Base-by-base conservation (phyloP, 1,284 basidiomycete genomes). In the Papiliotrema terrestris region DNA sequence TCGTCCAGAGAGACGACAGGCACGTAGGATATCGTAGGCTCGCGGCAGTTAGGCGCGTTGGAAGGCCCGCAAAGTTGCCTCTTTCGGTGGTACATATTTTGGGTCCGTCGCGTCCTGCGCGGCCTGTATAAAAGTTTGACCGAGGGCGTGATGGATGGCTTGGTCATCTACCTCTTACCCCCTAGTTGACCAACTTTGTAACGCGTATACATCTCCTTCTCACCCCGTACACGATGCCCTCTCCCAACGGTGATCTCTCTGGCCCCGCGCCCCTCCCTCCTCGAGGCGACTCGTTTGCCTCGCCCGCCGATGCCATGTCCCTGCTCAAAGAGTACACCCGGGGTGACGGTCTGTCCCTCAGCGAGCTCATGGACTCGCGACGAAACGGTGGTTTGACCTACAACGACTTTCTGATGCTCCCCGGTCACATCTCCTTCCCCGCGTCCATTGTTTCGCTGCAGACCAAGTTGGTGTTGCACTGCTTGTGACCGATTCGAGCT, bases 371-470 rank as follows among this genome's bases (percentile, higher is more conserved):
- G 86, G 85, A 97, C 82, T 90, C 90, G 13, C 81, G 80, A 49
- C 77, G 85, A 68, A 88, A 95, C 73, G 95, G 95, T 42, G 95
- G 95, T 22, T 84, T 98, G 66, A 98, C 95, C 20, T 98, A 98
- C 81, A 98, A 93, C 70, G 91, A 95, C 75, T 92, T 95, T 77
- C 82, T 94, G 62, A 81, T 93, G 57, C 82, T 94, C 4, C 95
- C 96, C n/a, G 95, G 96, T 52, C 93, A 90, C 78, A 97, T 99
- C 69, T 86, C 94, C 80, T 99, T 98, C 76, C 81, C 87, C 36
- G 72, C 77, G 25, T 67, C 72, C 11, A 84, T 86, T 51, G 94
- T 96, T 67, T 76, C 84, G 62, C 86, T 92, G 2, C 91, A 96
- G 78, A 89, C 86, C 67, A 84, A 64, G 69, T 72, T 48, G 55